Evolutionary conservation across 2,329 filamentous ascomycete genomes (phyloP), one percentile per base, ranked within the genome.

Genomic region (Aspergillus arachidicola): DNA sequence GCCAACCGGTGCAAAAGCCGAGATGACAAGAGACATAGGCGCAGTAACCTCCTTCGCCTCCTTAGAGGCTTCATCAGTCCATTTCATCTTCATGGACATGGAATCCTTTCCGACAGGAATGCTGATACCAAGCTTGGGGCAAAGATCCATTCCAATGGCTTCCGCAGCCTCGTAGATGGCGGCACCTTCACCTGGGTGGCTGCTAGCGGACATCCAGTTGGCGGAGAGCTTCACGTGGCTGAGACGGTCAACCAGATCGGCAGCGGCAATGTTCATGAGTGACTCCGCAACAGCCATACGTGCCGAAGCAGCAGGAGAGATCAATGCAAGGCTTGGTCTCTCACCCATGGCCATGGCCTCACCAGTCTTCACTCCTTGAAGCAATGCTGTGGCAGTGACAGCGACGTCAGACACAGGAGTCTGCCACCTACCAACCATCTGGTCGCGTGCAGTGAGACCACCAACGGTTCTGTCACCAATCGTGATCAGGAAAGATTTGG

Each of bases 291-390:
- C 94, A 2, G 95, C 93, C 95, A 99, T 99, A 58, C 94, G 89
- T 19, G 95, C 94, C 23, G 95, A 98, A 26, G 95, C 93, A 50
- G 89, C 91, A 3, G 94, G 87, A 5, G 92, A 94, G 63, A 99
- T 96, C 26, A 99, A 85, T 6, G 95, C 95, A 60, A 99, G 81
- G 0, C 89, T 91, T 48, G 94, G 92, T 79, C 91, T 95, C 80
- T 97, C 94, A 38, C 95, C 95, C 91, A 97, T 96, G 1, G 93
- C 90, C 92, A 98, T 97, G n/a, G 94, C 94, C 78, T 98, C 95
- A 69, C 95, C 95, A 32, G 89, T 91, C 72, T 86, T 89, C 55
- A 91, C 85, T 64, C 90, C 91, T 19, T 85, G 81, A 54, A 88
- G 86, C 70, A 97, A 88, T 2, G 92, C 91, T 0, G 92, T 94